Evolutionary conservation across 306 rosid genomes (phyloP), one percentile per base, ranked within the genome.

Genomic region (Sicyos edulis): DNA sequence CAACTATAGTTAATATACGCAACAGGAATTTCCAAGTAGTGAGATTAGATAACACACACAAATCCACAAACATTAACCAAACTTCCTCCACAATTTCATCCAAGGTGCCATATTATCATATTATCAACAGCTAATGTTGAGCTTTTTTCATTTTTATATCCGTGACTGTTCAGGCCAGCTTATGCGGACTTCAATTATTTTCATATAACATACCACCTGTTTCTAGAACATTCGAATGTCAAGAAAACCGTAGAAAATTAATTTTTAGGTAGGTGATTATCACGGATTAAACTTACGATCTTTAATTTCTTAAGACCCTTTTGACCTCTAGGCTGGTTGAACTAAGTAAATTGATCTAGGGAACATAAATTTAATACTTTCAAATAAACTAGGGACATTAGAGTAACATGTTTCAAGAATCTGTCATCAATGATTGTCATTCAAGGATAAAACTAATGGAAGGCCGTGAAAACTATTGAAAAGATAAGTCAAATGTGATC

Each of bases 301-400:
- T n/a, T n/a, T 26, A 26, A 26, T 26, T 26, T 1, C 29, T 26
- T 26, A 26, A 26, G 29, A 26, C 29, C 29, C 29, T 26, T 26
- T 26, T 26, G 29, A 26, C 3, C 29, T 26, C 29, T 26, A 26
- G 29, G 29, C 29, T 26, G 37, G 37, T 32, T 32, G 37, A 32
- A 32, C 37, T 32, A 64, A 64, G 53, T 45, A 45, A 54, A 66
- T 66, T 13, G 71, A 66, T 66, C 37, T 7, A 54, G 40, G 12
- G 11, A 12, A 66, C 8, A 19, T 7, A 66, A 42, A 64, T 64
- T 10, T 10, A 40, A 42, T 19, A 16, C 26, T 40, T 64, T 7
- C 22, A 40, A 64, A 64, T 64, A 64, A 19, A 40, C 40, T 64
- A n/a, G 70, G 9, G 52, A n/a, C 40, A 9, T 6, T 40, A 42